Conservation (phyloP, 2,329 filamentous ascomycete genomes). For the Fusarium sp. region DNA sequence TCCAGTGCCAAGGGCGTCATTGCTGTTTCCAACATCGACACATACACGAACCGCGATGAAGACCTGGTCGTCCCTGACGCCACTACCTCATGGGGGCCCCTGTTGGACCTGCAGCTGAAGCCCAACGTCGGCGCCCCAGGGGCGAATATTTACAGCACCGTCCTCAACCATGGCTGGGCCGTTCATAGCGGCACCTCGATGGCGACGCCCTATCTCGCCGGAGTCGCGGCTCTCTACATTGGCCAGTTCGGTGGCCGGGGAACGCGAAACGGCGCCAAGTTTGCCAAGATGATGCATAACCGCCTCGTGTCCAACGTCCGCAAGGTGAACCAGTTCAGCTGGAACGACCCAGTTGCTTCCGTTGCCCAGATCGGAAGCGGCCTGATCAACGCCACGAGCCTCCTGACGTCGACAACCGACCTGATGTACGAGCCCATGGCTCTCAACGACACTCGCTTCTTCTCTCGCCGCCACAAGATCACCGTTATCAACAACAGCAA, state of each 20-base stretch:
- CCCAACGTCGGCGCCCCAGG: slow-evolving; percentile 17
- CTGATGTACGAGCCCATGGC: too few species aligned
- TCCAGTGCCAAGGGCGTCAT: neutral
- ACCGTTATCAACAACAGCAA: slow-evolving; percentile 19
- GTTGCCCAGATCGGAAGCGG: slow-evolving; percentile 1
- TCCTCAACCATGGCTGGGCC: slow-evolving; percentile 1
- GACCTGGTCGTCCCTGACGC: neutral
- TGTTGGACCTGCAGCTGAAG: slow-evolving; percentile 3
- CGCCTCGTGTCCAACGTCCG: too few species aligned
- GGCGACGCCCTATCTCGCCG: too few species aligned
- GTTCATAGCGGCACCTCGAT: neutral
- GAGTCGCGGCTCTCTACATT: too few species aligned
- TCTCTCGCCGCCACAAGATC: neutral
- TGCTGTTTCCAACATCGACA: slow-evolving; percentile 1
- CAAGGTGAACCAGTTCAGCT: neutral
- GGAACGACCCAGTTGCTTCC: neutral
- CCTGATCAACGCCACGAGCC: slow-evolving; percentile 1
- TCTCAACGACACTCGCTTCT: too few species aligned
- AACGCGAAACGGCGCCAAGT: too few species aligned
- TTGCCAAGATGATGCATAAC: too few species aligned
- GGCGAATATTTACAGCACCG: neutral
- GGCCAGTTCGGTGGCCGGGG: too few species aligned
- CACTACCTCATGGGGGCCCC: neutral
- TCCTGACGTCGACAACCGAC: too few species aligned
- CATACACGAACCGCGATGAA: too few species aligned